phyloP scores from a whole-genome alignment of 1,139 yeast species.

The Candida tetrigidarum region DNA sequence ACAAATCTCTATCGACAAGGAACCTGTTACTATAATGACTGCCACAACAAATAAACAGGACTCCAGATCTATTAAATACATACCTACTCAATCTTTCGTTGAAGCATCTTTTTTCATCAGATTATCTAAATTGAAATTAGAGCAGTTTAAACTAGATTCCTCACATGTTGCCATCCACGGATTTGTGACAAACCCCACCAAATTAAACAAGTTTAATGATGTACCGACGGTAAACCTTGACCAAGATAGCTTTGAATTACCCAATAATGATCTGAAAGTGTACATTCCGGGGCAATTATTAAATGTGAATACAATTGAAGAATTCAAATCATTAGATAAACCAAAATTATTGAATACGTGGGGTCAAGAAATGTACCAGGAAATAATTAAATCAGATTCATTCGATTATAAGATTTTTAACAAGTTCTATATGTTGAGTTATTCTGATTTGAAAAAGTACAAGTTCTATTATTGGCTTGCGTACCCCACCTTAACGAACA shows the following conservation, averaged over 20 bases:
- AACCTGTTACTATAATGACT: background rate
- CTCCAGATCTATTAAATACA: constrained; percentile 38
- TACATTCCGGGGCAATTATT: constrained; percentile 34
- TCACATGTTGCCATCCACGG: constrained; percentile 45
- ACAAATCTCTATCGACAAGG: background rate
- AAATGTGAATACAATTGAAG: constrained; percentile 84
- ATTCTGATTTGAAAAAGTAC: constrained; percentile 88
- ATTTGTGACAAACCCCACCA: constrained; percentile 33
- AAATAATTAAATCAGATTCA: constrained; percentile 14
- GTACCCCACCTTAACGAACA: constrained; percentile 63
- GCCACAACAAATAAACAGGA: constrained; percentile 1
- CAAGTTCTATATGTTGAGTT: constrained; percentile 65
- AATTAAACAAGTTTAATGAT: constrained; percentile 46
- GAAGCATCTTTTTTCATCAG: constrained; percentile 87
- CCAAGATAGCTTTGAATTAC: constrained; percentile 43
- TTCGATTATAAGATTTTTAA: constrained; percentile 24
- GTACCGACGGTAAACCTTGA: constrained; percentile 43
- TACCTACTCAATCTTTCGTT: constrained; percentile 69
- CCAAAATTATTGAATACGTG: constrained; percentile 50
- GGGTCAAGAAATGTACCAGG: constrained; percentile 38
- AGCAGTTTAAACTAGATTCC: constrained; percentile 65
- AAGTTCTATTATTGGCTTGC: constrained; percentile 91
- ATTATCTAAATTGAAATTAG: constrained; percentile 67
- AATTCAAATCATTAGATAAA: constrained; percentile 74
- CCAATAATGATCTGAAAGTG: constrained; percentile 17